Evolutionary conservation across 345 rosid species (phyloP), one percentile per base, ranked within the genome.

Genomic region (Firmiana major): DNA sequence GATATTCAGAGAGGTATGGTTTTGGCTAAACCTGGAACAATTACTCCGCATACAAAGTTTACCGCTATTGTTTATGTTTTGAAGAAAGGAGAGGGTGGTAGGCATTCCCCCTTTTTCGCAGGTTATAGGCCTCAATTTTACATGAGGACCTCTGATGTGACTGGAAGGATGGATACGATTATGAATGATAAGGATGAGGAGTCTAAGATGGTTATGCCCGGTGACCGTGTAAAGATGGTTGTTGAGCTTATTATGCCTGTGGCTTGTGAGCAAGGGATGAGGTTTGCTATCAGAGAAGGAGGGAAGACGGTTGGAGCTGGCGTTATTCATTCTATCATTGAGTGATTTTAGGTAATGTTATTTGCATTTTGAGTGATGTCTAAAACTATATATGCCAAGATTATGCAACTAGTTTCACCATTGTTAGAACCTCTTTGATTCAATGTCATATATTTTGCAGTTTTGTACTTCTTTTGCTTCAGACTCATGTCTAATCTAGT

Each of bases 221-320:
- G 95, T 58, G 99, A 96, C 79, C 87, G 92, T 60, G 97, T 96
- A 12, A 93, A 91, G 92, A 91, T 92, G 85, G 86, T 89, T 51
- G 95, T 96, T 43, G 98, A 93, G 84, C 97, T 96, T 55, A 91
- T 91, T 75, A 79, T 92, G 87, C 98, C 97, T 0, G 95, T 93
- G 71, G 97, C 97, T 85, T 93, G 94, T 83, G 94, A 93, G 76
- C 94, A 87, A 86, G 97, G 99, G 8, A 93, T 92, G 98, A 85
- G 97, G 87, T 92, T 96, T 88, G 98, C 99, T 42, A 92, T 96
- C 76, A 84, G 97, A 83, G 97, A 96, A 86, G 99, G 95, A 75
- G 99, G 98, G 31, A 92, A 88, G 90, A 93, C 97, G 53, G 94
- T 93, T 60, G 99, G 97, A 46, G 99, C 98, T n/a, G 95, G 95